phyloP scores from a whole-genome alignment of 768 basidiomycete species.

The Hebeloma cylindrosporum region DNA sequence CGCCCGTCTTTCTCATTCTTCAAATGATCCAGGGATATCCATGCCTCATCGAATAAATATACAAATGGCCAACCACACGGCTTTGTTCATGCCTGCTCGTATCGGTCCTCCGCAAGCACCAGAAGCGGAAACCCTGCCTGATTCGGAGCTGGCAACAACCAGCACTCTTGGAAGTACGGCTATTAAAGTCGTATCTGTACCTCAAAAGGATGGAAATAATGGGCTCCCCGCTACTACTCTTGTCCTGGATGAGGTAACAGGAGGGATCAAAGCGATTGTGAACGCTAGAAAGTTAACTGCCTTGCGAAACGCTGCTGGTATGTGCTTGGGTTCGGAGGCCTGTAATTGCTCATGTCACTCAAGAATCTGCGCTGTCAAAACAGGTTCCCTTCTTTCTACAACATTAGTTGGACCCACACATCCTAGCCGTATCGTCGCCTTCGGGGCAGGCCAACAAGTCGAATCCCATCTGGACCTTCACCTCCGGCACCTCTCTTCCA shows the following conservation, averaged over 20 bases:
- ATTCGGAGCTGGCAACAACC: slow-evolving; percentile 1
- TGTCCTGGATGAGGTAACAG: slow-evolving; percentile 69
- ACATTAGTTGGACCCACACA: slow-evolving; percentile 44
- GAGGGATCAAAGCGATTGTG: slow-evolving; percentile 69
- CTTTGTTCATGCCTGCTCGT: slow-evolving; percentile 84
- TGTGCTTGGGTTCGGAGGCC: no score
- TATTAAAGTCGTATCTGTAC: slow-evolving; percentile 83
- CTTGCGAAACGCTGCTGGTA: slow-evolving; percentile 79
- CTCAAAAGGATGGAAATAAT: slow-evolving; percentile 40
- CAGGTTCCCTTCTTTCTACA: slow-evolving; percentile 71
- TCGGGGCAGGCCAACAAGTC: slow-evolving; percentile 76
- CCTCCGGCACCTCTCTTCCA: slow-evolving; percentile 54
- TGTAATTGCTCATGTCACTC: neutral
- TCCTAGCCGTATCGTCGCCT: slow-evolving; percentile 53
- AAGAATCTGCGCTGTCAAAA: slow-evolving; percentile 20
- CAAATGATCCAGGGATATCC: slow-evolving; percentile 21
- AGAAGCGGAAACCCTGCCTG: neutral
- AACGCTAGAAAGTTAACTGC: slow-evolving; percentile 81
- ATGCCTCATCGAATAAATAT: slow-evolving; percentile 64
- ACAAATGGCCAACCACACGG: slow-evolving; percentile 51
- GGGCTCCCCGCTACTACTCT: slow-evolving; percentile 80
- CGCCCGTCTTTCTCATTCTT: slow-evolving; percentile 33
- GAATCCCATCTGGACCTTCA: slow-evolving; percentile 64
- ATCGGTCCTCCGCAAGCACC: slow-evolving; percentile 29
- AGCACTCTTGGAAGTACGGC: slow-evolving; percentile 46